These are phyloP conservation scores for Daldinia vernicosa DNA, from an alignment of 495 filamentous ascomycete genomes.

Conservation along the genomic window DNA sequence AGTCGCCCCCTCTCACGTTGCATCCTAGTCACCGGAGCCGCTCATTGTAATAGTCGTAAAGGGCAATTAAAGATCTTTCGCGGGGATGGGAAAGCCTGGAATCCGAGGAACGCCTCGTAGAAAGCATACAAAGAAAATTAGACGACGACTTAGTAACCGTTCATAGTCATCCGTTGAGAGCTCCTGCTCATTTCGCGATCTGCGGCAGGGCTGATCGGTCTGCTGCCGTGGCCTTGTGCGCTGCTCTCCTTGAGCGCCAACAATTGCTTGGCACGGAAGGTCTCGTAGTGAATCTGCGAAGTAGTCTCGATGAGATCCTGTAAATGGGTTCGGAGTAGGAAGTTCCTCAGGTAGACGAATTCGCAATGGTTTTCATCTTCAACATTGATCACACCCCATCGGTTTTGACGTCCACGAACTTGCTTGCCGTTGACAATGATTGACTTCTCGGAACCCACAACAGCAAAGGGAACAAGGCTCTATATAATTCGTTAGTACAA, in stretches of 20 bases:
- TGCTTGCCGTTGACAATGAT: constrained; percentile 98
- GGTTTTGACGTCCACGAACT: constrained; percentile 96
- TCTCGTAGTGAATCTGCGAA: constrained; percentile 99
- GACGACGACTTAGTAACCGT: constrained; percentile 76
- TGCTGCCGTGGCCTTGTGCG: constrained; percentile 83
- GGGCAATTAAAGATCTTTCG: constrained; percentile 34
- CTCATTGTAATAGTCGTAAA: constrained; percentile 38
- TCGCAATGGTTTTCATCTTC: constrained; percentile 99
- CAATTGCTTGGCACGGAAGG: constrained; percentile 99
- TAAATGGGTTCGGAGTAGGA: constrained; percentile 94
- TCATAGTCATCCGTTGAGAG: constrained; percentile 97
- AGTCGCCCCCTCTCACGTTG: constrained; percentile 19
- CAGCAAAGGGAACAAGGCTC: constrained; percentile 96
- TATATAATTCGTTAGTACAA: constrained; percentile 53
- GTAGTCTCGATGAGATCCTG: constrained; percentile 99
- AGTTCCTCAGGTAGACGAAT: constrained; percentile 97
- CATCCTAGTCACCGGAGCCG: constrained; percentile 21
- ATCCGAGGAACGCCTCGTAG: constrained; percentile 41
- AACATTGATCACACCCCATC: constrained; percentile 99
- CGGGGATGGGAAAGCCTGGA: constrained; percentile 28
- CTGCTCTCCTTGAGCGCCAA: constrained; percentile 97
- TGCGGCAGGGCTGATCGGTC: constrained; percentile 93
- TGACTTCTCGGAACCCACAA: constrained; percentile 96
- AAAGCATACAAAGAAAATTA: constrained; percentile 39
- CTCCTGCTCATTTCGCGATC: constrained; percentile 96